A percentile compares a stretch with the other conserved stretches of the same genome.
Conservation (phyloP, 805 yeast genomes). For the Wickerhamiella occidentalis region DNA sequence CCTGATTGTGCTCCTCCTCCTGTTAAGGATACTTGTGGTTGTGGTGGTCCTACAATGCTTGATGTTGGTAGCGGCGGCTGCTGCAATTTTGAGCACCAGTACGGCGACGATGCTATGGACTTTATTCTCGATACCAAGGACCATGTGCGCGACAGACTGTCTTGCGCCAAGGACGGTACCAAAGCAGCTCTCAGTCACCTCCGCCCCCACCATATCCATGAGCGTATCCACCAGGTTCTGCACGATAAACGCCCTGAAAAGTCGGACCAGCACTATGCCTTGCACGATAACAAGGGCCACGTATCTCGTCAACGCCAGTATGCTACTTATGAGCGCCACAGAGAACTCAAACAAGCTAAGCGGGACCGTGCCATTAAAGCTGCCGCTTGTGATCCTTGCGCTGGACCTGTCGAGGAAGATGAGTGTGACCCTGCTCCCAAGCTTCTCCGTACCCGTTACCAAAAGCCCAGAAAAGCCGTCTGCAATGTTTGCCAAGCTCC, state of each 20-base stretch:
- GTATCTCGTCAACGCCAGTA: not conserved
- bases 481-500: not conserved
- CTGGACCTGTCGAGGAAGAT: not conserved
- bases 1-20: slow-evolving; percentile 6
- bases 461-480: not conserved
- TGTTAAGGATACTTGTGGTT: not conserved
- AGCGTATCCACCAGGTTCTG: slow-evolving; percentile 4
- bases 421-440: not conserved
- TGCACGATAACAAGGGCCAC: slow-evolving; percentile 7
- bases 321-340: slow-evolving; percentile 1
- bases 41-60: slow-evolving; percentile 2
- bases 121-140: slow-evolving; percentile 8
- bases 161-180: slow-evolving; percentile 3
- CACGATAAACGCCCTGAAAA: slow-evolving; percentile 10
- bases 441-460: not conserved
- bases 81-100: slow-evolving; percentile 6
- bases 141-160: not conserved
- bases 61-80: not conserved
- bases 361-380: not conserved
- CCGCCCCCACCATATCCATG: slow-evolving; percentile 6
- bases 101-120: slow-evolving; percentile 10
- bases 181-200: slow-evolving; percentile 6
- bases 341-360: not conserved
- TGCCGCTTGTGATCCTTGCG: not conserved
- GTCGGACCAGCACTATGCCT: slow-evolving; percentile 5